Evolutionary conservation across 2,329 filamentous ascomycete genomes (phyloP), one percentile per base, ranked within the genome.

Genomic region (Alternaria sp.): DNA sequence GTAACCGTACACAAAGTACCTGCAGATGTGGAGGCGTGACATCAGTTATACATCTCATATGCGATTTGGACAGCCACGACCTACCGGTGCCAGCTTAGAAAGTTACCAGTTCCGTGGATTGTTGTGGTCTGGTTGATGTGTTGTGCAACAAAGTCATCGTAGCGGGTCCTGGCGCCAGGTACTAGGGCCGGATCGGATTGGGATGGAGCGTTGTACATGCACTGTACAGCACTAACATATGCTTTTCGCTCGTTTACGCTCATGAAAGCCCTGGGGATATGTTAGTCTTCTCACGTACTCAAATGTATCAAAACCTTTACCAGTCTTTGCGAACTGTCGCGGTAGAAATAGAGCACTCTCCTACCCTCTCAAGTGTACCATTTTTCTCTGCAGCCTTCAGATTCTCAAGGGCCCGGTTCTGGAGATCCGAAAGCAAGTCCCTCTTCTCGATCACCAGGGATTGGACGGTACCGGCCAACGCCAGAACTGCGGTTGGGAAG

Each of bases 61-160:
- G n/a, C n/a, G 18, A 16, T 10, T 18, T 10, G n/a, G 18, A 18
- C 5, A 40, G 36, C 14, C 36, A 40, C n/a, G 2, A 40, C n/a
- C 8, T 20, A 40, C 36, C 80, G 70, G 56, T 81, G 79, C 77
- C 78, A 80, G 36, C 57, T 62, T 18, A 72, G 57, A 40, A 68
- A 75, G 57, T 63, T 64, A 27, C 59, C 68, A 18, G 63, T 74
- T 11, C 44, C 49, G 28, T 73, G 71, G 10, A 74, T 71, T 2
- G 54, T 40, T 3, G 46, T 5, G 0, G 70, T 68, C 28, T 71
- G 60, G 40, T 64, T 70, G 57, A 71, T 70, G 45, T 75, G 73
- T 18, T 64, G 57, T 9, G 60, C 71, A 8, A 68, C 65, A 57
- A 75, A 73, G 44, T 76, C 73, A 44, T 75, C 72, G 45, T 71